Base-by-base conservation (phyloP, 768 basidiomycete genomes). In the Astraeus odoratus region DNA sequence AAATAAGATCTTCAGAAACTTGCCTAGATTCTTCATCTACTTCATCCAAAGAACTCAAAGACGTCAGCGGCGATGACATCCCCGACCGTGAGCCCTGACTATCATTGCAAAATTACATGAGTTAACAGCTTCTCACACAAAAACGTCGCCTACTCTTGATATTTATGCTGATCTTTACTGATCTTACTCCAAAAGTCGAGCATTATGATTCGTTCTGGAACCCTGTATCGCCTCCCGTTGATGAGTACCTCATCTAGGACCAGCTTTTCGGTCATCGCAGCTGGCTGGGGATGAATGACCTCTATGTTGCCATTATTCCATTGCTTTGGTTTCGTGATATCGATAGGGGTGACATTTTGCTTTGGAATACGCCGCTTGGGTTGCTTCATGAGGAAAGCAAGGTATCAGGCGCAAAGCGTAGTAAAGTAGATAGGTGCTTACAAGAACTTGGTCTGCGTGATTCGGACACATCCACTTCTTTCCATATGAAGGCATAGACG, bases 381-480 rank as follows among this genome's bases (percentile, higher is more conserved):
- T 60, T 75, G 77, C 93, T 96, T 56, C 2, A 41, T 54, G 45
- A 46, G 48, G 22, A 33, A 27, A 39, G n/a, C 12, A 26, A 36
- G 8, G 25, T 24, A 26, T 42, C 39, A 22, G 52, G 37, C 36
- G 13, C 45, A 39, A 20, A 24, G 23, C 33, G n/a, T 26, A 29
- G 41, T 44, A 34, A 22, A 43, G 36, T 44, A 27, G 16, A 37
- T 24, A 33, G 39, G 27, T 41, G 71, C 90, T 65, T 60, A 95
- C 94, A 48, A 88, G 63, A 43, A 83, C 75, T 47, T 81, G 80
- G 52, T 96, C 93, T n/a, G 81, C 83, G 59, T 99, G 96, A 57
- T 95, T 91, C 7, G 96, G 96, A 64, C 96, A 99, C 93, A 95
- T 96, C 94, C 95, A 99, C 63, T 94, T 96, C 72, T 83, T 87